Conservation (phyloP, 805 yeast genomes). For the Ogataea polymorpha region DNA sequence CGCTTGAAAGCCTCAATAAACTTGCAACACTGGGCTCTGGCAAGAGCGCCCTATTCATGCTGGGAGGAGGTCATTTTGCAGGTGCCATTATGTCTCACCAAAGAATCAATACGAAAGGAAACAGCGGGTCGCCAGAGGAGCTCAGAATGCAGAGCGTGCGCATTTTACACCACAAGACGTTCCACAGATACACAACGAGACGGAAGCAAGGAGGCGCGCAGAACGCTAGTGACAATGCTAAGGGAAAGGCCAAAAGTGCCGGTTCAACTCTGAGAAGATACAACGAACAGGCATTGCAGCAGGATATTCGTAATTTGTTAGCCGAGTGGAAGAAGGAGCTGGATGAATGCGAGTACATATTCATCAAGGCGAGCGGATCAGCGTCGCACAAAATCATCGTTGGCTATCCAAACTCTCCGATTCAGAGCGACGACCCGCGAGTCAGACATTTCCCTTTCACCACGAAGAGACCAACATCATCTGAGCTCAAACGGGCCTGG, state of each 20-base stretch:
- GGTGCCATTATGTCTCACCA: constrained; percentile 86
- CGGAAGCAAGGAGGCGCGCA: constrained; percentile 98
- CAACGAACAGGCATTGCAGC: constrained; percentile 78
- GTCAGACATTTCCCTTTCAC: constrained; percentile 80
- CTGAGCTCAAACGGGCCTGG: constrained; percentile 85
- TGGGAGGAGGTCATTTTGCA: constrained; percentile 98
- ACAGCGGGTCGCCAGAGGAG: constrained; percentile 45
- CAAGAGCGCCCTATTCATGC: constrained; percentile 80
- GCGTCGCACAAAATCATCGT: constrained; percentile 60
- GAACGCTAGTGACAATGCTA: constrained; percentile 84
- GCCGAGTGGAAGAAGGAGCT: constrained; percentile 61
- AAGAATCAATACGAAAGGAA: constrained; percentile 54
- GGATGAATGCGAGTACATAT: constrained; percentile 63
- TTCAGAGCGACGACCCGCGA: constrained; percentile 54
- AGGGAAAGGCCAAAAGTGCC: constrained; percentile 95
- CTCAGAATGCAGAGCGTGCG: constrained; percentile 62
- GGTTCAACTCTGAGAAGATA: constrained; percentile 88
- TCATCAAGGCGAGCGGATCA: constrained; percentile 76
- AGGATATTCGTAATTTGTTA: constrained; percentile 73
- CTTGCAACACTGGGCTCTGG: constrained; percentile 23
- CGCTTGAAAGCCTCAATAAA: constrained; percentile 44
- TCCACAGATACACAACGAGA: constrained; percentile 93
- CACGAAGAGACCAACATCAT: constrained; percentile 79
- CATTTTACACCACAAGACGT: constrained; percentile 73
- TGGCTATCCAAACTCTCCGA: constrained; percentile 60